Base-by-base conservation (phyloP, 202 grass and related monocot genomes). In the Elaeis oleifera region DNA sequence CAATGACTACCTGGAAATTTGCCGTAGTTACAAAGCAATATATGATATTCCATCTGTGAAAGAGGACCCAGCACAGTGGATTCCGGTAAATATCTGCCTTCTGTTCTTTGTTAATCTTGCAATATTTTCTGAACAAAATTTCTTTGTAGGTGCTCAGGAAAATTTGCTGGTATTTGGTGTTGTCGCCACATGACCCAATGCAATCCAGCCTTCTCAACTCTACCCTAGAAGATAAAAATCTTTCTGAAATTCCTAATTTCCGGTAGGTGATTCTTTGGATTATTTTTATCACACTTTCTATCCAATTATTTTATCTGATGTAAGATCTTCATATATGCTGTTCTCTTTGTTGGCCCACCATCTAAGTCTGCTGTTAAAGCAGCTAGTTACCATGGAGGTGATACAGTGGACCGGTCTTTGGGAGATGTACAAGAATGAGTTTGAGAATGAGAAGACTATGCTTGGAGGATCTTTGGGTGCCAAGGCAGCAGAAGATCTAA, bases 1-100 rank as follows among this genome's bases (percentile, higher is more conserved):
- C 64, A 89, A 92, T 89, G 94, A 92, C 50, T 97, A 97, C 63
- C 56, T 97, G 29, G 92, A 97, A 70, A 97, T 97, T 66, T 89
- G 74, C 65, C 88, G 88, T 29, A 81, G 88, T 66, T 97, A 89
- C 85, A 97, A 97, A 60, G 75, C 84, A 1, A 92, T 92, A 23
- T 97, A 97, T 71, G 94, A 86, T 20, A 92, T 97, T 74, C 88
- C 94, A 67, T 84, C 88, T 23, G 70, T 92, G 64, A 92, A 97
- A 64, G 85, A 89, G 69, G 88, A 97, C 60, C 79, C 65, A 61
- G 16, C 74, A 64, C 79, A 89, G 68, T 97, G 94, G 94, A 97
- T 62, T 54, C 94, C 82, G 24, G 94, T 92, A 89, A 66, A 58
- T 62, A n/a, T 78, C 21, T 20, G 23, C 53, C 23, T 3, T 29